phyloP scores from a whole-genome alignment of 2,329 filamentous ascomycete genomes.

The Fusarium tricinctum region DNA sequence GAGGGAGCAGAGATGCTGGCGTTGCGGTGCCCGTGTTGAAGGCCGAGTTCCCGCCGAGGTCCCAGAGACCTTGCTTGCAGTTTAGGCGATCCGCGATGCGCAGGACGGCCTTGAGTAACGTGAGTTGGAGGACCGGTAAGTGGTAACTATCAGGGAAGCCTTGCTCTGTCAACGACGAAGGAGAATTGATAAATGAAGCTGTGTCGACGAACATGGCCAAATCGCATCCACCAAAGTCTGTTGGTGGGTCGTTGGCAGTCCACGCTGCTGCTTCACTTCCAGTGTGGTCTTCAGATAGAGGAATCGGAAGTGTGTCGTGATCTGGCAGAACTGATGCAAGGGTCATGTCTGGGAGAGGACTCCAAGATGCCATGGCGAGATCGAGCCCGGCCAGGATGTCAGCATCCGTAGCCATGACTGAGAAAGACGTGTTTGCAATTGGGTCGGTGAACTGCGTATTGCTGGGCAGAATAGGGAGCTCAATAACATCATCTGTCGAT shows the following conservation, averaged over 20 bases:
- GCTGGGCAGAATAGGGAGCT: slow-evolving; percentile 3
- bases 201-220: slow-evolving; percentile 41
- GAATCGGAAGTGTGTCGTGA: slow-evolving; percentile 14
- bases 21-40: slow-evolving; percentile 56
- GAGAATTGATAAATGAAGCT: slow-evolving; percentile 38
- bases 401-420: slow-evolving; percentile 18
- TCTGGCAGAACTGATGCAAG: slow-evolving; percentile 40
- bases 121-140: slow-evolving; percentile 64
- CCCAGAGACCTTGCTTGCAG: slow-evolving; percentile 60
- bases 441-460: slow-evolving; percentile 2
- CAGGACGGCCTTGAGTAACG: slow-evolving; percentile 62
- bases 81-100: slow-evolving; percentile 64
- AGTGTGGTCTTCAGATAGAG: slow-evolving; percentile 22
- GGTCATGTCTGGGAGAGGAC: slow-evolving; percentile 34
- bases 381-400: slow-evolving; percentile 43
- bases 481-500: slow-evolving; percentile 21
- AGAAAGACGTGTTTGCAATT: slow-evolving; percentile 5
- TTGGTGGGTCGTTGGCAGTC: slow-evolving; percentile 4
- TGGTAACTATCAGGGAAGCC: slow-evolving; percentile 63
- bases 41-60: slow-evolving; percentile 61
- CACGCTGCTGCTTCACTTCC: slow-evolving; percentile 6
- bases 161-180: slow-evolving; percentile 39
- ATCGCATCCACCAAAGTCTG: slow-evolving; percentile 9
- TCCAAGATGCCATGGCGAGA: slow-evolving; percentile 45
- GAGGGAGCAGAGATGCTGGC: slow-evolving; percentile 58